Evolutionary conservation across 2,329 filamentous ascomycete species (phyloP).

Genomic region (Aschersonia sp.): DNA sequence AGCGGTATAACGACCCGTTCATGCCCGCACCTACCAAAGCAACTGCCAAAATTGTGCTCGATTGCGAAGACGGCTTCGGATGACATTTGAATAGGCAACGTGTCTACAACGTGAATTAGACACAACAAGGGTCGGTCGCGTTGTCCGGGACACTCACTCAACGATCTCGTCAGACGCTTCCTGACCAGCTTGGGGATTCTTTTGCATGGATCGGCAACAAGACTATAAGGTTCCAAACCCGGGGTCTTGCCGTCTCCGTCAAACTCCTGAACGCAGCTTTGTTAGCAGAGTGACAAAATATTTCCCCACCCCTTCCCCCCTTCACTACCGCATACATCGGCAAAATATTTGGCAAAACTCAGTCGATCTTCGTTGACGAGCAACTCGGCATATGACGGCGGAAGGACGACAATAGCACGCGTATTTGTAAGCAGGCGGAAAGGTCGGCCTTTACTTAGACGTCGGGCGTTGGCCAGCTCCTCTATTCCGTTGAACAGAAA

Average conservation of each 20-base stretch:
- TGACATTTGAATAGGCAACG: constrained; percentile 3
- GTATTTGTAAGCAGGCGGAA: constrained; percentile 6
- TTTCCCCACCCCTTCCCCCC: neutral
- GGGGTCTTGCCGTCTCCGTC: constrained; percentile 5
- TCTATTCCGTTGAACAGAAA: constrained; percentile 4
- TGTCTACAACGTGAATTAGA: neutral
- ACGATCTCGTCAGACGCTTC: constrained; percentile 4
- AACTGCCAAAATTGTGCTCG: constrained; percentile 2
- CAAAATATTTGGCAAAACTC: constrained; percentile 5
- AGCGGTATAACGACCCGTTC: neutral
- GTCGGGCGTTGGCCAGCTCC: constrained; percentile 3
- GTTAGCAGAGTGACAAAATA: neutral
- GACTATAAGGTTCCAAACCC: constrained; percentile 4
- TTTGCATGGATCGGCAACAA: constrained; percentile 5
- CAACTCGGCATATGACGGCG: constrained; percentile 4
- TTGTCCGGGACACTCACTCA: constrained; percentile 1
- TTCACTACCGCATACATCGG: constrained; percentile 2
- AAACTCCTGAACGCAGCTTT: constrained; percentile 2
- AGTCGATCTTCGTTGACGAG: constrained; percentile 2
- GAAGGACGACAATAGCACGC: constrained; percentile 5
- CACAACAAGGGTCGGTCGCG: too few species aligned
- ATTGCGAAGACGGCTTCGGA: constrained; percentile 5
- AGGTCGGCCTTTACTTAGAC: constrained; percentile 1
- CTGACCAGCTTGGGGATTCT: constrained; percentile 3
- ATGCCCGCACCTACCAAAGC: neutral